Percentiles rank a stretch among this genome's conserved stretches.
Evolutionary conservation across 2,329 filamentous ascomycete genomes (phyloP).

Genomic region (Diaporthe eres): DNA sequence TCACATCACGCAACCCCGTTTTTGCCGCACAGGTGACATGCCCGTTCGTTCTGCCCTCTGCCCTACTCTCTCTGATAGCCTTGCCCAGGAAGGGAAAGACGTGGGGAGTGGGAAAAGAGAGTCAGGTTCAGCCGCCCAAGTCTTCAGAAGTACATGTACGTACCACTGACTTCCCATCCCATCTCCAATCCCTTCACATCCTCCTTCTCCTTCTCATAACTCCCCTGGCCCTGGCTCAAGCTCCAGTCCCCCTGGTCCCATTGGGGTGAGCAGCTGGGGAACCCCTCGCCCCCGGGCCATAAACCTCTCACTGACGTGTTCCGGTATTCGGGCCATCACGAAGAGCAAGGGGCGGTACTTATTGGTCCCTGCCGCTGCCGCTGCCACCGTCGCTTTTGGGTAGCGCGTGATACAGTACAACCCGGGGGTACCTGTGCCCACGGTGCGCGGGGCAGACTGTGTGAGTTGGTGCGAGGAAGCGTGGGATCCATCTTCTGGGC

Average conservation of each 20-base stretch:
- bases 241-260: neutral
- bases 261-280: neutral
- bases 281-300: neutral
- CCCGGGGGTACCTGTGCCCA: slow-evolving; percentile 14
- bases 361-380: neutral
- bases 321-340: neutral
- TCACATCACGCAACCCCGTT: slow-evolving; percentile 27
- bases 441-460: slow-evolving; percentile 26
- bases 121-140: neutral
- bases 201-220: neutral
- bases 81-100: neutral
- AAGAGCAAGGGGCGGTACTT: neutral
- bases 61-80: neutral
- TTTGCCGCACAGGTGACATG: slow-evolving; percentile 14
- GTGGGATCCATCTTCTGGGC: neutral
- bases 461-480: neutral
- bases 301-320: neutral
- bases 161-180: neutral
- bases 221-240: neutral
- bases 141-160: slow-evolving; percentile 1
- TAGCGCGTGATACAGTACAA: slow-evolving; percentile 3
- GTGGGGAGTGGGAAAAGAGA: neutral
- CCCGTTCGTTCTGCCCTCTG: neutral
- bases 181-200: neutral
- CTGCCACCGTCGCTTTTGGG: neutral